Base-by-base conservation (phyloP, 345 rosid species). In the Barbarea vulgaris region DNA sequence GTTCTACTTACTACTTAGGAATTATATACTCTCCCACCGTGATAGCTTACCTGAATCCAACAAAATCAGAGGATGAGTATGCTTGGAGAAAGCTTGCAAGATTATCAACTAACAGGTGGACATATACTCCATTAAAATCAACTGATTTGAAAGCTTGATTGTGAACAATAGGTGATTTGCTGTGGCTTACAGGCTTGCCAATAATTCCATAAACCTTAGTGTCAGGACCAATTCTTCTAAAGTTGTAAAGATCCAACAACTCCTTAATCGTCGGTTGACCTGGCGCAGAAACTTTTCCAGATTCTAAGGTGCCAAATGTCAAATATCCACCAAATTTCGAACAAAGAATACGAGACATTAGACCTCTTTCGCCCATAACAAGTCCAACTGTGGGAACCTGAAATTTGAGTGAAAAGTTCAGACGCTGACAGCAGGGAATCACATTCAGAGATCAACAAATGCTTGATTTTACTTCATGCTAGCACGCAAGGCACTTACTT, bases 161-260 rank as follows among this genome's bases (percentile, higher is more conserved):
- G 80, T 84, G 89, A 79, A 94, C 79, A 66, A 83, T 62, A 77
- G 97, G 98, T 37, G 97, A 91, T 83, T 91, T 94, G 85, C 98
- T 94, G 81, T 91, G 98, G 51, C 91, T 86, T 22, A 91, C 90
- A 76, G 96, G 97, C 87, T 90, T 94, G 64, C 98, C 98, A 34
- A 90, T 90, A 61, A 94, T 81, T 56, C 97, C 98, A 73, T 76
- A 86, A 21, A 94, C 97, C 84, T 87, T 87, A 13, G 96, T 94
- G 65, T 91, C 98, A n/a, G 90, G 89, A 74, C 93, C 87, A 68
- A 91, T 81, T 57, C 79, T 85, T 76, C 97, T 84, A 79, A 94
- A 88, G 80, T 94, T 90, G 82, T 90, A 94, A 19, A 88, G 85
- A 77, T 88, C 82, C 83, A 91, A 71, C 70, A 91, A 76, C 71